Conservation (phyloP, 208 protist genomes). For the Crithidia expoeki region DNA sequence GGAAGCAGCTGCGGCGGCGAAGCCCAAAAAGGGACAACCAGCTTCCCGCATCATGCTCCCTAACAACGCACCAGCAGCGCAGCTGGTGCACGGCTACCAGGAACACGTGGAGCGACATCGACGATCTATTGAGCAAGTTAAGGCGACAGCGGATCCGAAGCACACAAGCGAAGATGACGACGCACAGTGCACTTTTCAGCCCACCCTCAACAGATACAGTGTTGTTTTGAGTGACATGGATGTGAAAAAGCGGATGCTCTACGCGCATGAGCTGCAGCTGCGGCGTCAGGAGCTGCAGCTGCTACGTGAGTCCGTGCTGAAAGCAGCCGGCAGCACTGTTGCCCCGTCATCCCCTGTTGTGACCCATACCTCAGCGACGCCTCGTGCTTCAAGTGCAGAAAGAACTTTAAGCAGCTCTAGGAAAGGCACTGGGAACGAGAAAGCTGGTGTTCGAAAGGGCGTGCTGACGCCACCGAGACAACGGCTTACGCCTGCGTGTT, state of each 20-base stretch:
- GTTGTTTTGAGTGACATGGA: slow-evolving; percentile 42
- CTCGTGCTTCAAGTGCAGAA: no score
- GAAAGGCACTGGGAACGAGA: no score
- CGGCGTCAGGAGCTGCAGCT: slow-evolving; percentile 29
- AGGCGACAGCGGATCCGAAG: neutral
- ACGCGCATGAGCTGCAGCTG: slow-evolving; percentile 34
- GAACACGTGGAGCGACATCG: slow-evolving; percentile 26
- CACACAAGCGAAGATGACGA: neutral
- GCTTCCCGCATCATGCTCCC: neutral
- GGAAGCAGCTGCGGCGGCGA: neutral
- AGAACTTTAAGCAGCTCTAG: neutral
- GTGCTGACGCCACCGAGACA: no score
- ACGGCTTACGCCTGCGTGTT: no score
- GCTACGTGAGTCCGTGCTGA: slow-evolving; percentile 15
- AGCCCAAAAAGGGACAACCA: neutral
- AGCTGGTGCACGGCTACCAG: slow-evolving; percentile 13
- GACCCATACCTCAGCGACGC: no score
- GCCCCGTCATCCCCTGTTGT: no score
- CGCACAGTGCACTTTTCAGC: slow-evolving; percentile 41
- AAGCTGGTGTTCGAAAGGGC: no score
- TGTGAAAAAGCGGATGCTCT: slow-evolving; percentile 31
- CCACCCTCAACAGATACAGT: slow-evolving; percentile 38
- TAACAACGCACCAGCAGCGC: neutral
- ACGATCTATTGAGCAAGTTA: neutral
- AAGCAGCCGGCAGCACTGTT: neutral